Percentiles rank a stretch among this genome's conserved stretches.
Conservation (phyloP, 805 yeast genomes). For the Saturnispora halmiae region DNA sequence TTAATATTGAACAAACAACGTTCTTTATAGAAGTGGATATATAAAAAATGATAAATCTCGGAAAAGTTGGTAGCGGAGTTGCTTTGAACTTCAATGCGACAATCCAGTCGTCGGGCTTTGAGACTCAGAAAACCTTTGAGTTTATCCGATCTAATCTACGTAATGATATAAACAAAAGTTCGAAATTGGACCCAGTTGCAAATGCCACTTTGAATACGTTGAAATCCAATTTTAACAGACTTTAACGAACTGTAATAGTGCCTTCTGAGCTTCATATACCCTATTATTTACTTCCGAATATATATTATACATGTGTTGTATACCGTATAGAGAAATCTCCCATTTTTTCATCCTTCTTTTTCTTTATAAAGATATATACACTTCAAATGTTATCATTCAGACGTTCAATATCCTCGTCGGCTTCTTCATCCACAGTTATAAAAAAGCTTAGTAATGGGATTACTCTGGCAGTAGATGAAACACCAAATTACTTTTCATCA, state of each 20-base stretch:
- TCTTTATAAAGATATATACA: background rate
- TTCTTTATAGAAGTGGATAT: conserved; percentile 3
- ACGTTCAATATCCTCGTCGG: background rate
- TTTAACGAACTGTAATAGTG: too few species aligned
- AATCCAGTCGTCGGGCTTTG: conserved; percentile 2
- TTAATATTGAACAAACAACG: conserved; percentile 46
- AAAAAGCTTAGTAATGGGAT: conserved; percentile 62
- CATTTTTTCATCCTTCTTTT: background rate
- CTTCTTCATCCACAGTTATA: conserved; percentile 15
- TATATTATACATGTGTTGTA: too few species aligned
- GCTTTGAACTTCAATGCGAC: background rate
- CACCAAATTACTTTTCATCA: conserved; percentile 87
- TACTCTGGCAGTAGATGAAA: conserved; percentile 71
- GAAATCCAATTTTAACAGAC: background rate
- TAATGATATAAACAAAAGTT: background rate
- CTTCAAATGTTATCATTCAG: background rate
- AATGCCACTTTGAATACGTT: background rate
- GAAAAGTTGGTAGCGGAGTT: background rate
- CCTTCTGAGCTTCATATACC: background rate
- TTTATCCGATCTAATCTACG: conserved; percentile 1
- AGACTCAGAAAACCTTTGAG: conserved; percentile 3
- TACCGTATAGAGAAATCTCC: too few species aligned
- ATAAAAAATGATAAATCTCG: background rate
- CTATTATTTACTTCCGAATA: too few species aligned
- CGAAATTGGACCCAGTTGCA: background rate